These are phyloP conservation scores for Calonectria pseudoturangicola DNA, from an alignment of 2,329 filamentous ascomycete species.

Conservation along the genomic window DNA sequence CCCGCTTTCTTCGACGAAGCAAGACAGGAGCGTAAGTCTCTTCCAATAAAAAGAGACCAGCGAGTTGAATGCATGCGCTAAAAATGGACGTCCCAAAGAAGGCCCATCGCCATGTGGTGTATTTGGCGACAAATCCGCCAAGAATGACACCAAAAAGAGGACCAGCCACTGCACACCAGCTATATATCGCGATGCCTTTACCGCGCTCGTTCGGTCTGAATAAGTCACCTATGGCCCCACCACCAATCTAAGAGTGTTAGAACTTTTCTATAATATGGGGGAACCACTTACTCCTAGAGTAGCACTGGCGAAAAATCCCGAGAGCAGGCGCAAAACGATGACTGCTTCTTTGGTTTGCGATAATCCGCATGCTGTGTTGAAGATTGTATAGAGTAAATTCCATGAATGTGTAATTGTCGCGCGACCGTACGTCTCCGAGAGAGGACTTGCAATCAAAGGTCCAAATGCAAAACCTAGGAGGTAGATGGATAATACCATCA, in stretches of 20 bases:
- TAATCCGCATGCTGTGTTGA: not conserved
- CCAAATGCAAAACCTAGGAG: not conserved
- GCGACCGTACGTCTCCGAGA: conserved; percentile 6
- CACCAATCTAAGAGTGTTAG: not conserved
- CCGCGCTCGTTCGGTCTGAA: not conserved
- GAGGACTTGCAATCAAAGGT: not conserved
- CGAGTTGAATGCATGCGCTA: not conserved
- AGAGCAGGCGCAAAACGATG: not conserved
- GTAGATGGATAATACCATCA: not conserved
- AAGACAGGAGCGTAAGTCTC: conserved; percentile 1
- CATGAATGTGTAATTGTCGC: not conserved
- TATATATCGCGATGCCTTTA: conserved; percentile 11
- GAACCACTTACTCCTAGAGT: not conserved
- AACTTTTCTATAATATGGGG: not conserved
- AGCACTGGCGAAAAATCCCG: not conserved
- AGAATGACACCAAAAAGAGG: conserved; percentile 7
- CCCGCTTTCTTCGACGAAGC: not conserved
- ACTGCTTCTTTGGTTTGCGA: not conserved
- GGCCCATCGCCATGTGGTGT: conserved; percentile 9
- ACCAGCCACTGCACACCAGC: not conserved
- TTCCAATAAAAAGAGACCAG: not conserved
- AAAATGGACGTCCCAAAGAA: not conserved
- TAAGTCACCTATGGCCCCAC: not conserved
- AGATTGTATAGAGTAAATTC: conserved; percentile 4
- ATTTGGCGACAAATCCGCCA: not conserved